Evolutionary conservation across 495 filamentous ascomycete genomes (phyloP).

Genomic region (Achaetomiella virescens): DNA sequence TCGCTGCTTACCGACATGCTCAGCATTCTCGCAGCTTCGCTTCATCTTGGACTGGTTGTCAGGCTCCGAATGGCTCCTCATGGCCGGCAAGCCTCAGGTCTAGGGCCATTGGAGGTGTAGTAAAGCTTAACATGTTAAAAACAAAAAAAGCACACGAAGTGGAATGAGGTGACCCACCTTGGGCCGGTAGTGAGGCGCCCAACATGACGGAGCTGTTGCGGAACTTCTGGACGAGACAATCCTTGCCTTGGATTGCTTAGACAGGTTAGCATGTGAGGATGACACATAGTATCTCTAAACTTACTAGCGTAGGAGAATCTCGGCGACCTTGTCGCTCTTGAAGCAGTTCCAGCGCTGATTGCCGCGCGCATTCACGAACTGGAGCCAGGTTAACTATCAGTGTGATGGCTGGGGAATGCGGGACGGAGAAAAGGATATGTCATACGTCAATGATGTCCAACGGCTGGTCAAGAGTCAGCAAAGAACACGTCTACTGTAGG

Average conservation of each 20-base stretch:
- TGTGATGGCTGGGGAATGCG: not conserved
- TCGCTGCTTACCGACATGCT: constrained; percentile 64
- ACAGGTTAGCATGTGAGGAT: constrained; percentile 11
- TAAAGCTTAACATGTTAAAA: constrained; percentile 41
- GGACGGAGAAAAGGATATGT: not conserved
- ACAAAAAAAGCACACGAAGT: constrained; percentile 4
- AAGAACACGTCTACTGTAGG: not conserved
- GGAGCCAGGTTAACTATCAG: constrained; percentile 26
- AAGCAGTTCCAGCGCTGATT: constrained; percentile 77
- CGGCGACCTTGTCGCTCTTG: constrained; percentile 76
- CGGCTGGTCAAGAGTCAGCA: constrained; percentile 46
- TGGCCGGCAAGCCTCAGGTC: constrained; percentile 39
- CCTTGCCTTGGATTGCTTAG: constrained; percentile 81
- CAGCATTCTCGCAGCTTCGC: constrained; percentile 76
- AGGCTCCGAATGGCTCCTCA: constrained; percentile 63
- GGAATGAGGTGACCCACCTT: constrained; percentile 50
- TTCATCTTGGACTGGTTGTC: constrained; percentile 84
- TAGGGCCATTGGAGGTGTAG: constrained; percentile 39
- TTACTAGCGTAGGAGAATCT: constrained; percentile 90
- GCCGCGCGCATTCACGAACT: constrained; percentile 69
- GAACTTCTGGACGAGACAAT: constrained; percentile 88
- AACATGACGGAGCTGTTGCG: constrained; percentile 94
- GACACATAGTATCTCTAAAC: constrained; percentile 27
- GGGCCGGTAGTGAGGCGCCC: constrained; percentile 69
- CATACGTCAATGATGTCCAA: constrained; percentile 67